Evolutionary conservation across 2,329 filamentous ascomycete species (phyloP), one percentile per base, ranked within the genome.

Genomic region (Seiridium unicorne): DNA sequence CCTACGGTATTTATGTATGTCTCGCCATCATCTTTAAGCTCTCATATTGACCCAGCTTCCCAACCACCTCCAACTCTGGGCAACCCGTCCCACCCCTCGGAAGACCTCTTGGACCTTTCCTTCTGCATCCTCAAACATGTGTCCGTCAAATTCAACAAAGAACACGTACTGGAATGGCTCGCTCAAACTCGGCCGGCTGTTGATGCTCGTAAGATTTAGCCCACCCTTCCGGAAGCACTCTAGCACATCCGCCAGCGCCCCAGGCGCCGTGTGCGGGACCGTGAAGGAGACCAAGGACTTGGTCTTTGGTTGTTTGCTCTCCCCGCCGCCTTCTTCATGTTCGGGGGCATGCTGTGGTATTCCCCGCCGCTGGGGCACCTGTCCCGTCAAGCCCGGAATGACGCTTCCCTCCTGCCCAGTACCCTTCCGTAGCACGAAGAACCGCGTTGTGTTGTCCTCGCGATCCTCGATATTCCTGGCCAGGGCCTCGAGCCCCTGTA

Each of bases 161-260:
- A 98, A 97, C 44, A 97, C 85, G 76, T 98, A 98, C 72, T 96
- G 88, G 85, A 96, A 98, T 26, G 90, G 86, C 66, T 80, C 77
- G 44, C 84, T 79, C 59, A 90, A 84, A 68, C 91, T 93, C 4
- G 94, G 94, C 64, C 94, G 79, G 65, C 91, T 93, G 72, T 93
- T 93, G 74, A 98, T 96, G 73, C 89, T 94, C 36, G 93, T 97
- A 66, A 98, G 78, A 72, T 97, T 96, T 60, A 97, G 81, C 4
- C 83, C 82, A 65, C 85, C 82, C 6, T 79, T 79, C 64, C 88
- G 87, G 77, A 98, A 98, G 59, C 92, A 91, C 55, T 88, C 84
- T 61, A 98, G 79, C 36, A 89, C 90, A 66, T 91, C 86, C 3
- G 93, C 93, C 63, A 98, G 79, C 9, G 93, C 90, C n/a, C 94